These are phyloP conservation scores for Mycena rosella DNA, from an alignment of 768 basidiomycete species.

Conservation along the genomic window DNA sequence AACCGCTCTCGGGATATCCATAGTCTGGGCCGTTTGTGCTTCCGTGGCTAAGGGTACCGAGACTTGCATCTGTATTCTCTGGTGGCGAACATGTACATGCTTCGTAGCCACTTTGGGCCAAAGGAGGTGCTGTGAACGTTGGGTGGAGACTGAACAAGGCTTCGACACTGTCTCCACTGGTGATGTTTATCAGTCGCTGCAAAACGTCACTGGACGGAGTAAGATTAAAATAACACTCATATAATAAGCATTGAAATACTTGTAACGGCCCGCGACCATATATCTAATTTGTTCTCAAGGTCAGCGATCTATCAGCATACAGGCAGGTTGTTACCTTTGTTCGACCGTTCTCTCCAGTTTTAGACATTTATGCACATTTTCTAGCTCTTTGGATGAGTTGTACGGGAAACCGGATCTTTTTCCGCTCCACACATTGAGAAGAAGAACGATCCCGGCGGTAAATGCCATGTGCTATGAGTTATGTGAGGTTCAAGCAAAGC, in stretches of 20 bases:
- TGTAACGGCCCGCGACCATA: constrained; percentile 23
- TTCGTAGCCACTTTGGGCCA: constrained; percentile 21
- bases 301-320: neutral
- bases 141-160: neutral
- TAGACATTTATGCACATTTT: constrained; percentile 59
- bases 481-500: neutral
- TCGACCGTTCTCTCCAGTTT: constrained; percentile 27
- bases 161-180: constrained; percentile 13
- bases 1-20: no score
- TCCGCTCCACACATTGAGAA: constrained; percentile 64
- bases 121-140: neutral
- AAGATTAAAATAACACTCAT: neutral
- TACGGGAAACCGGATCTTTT: constrained; percentile 46
- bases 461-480: constrained; percentile 38
- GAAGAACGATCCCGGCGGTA: constrained; percentile 54
- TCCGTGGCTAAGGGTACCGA: no score
- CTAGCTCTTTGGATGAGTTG: constrained; percentile 55
- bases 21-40: no score
- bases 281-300: constrained; percentile 7
- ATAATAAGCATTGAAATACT: neutral
- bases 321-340: neutral
- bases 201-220: constrained; percentile 19
- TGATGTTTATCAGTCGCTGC: constrained; percentile 18
- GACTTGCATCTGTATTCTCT: neutral
- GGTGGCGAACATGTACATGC: neutral